Evolutionary conservation across 257 asterid species (phyloP), one percentile per base, ranked within the genome.

Genomic region (Solanum ossicruentum): DNA sequence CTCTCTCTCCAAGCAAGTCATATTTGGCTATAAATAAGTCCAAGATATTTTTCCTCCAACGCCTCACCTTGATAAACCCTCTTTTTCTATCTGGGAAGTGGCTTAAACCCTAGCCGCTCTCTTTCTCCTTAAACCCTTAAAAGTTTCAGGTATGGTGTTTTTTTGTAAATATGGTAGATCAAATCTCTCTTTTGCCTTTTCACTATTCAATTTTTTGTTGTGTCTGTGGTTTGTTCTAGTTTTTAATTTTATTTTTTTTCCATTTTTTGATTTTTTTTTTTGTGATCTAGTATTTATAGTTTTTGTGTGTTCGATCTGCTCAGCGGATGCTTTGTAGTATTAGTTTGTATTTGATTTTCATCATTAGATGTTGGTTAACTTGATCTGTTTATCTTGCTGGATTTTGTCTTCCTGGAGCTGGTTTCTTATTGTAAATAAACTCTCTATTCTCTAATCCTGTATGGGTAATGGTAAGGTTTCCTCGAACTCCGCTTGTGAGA

Each of bases 91-190:
- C 16, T 15, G 82, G 49, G 61, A 3, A 16, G 83, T 51, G 82
- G 63, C 82, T 77, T 77, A 77, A 77, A 77, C 82, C 82, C 82
- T 77, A 77, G 82, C 82, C 82, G 82, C 63, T 51, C 45, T 45
- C 61, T 45, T 49, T 57, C 17, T 47, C 45, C 82, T 26, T 77
- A 77, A 77, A 77, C 63, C 82, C 82, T 77, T 3, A 21, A 43
- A 51, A 9, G 13, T 28, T 26, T 49, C 18, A 75, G 82, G 82
- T 75, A 75, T 21, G 6, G 10, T 4, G 49, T n/a, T 72, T 67
- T 32, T 32, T 1, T 10, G 75, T 73, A n/a, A 73, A 45, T 8
- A 66, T 66, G 73, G 12, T 71, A 11, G n/a, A 73, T 73, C 41
- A 8, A 12, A 21, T 26, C 4, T 15, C 47, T 3, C 1, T 73